Percentiles rank a stretch among this genome's conserved stretches.
Evolutionary conservation across 164 flowering plant species (phyloP).

Genomic region (Amborella trichopoda): DNA sequence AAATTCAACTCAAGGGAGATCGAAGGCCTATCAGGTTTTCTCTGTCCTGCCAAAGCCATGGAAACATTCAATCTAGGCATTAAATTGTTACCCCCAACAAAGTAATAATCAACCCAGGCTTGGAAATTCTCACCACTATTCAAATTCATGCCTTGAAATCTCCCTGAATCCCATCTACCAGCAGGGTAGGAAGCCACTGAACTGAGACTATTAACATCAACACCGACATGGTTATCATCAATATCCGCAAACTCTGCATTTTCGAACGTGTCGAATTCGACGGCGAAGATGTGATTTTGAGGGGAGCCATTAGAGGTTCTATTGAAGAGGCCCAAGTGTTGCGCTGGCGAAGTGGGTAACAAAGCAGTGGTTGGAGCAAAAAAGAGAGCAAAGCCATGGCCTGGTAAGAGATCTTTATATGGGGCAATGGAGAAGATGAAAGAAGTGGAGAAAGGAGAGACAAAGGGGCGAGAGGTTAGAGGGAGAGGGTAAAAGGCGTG

Average conservation of each 20-base stretch:
- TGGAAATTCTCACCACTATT: constrained; percentile 29
- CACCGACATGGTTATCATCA: constrained; percentile 25
- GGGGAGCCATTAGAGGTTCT: constrained; percentile 16
- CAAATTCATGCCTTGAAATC: constrained; percentile 12
- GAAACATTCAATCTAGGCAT: constrained; percentile 15
- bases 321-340: constrained; percentile 26
- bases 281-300: constrained; percentile 20
- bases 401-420: constrained; percentile 5
- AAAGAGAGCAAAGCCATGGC: constrained; percentile 27
- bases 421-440: constrained; percentile 31
- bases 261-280: constrained; percentile 26
- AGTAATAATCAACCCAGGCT: constrained; percentile 28
- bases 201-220: constrained; percentile 21
- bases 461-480: constrained; percentile 3
- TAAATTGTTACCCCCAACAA: neutral
- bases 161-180: constrained; percentile 16
- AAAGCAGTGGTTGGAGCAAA: constrained; percentile 16
- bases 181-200: constrained; percentile 13
- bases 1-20: constrained; percentile 15
- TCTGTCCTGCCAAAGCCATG: constrained; percentile 25
- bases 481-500: constrained; percentile 18
- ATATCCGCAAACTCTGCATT: constrained; percentile 25
- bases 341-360: constrained; percentile 12
- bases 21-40: constrained; percentile 20
- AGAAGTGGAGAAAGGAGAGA: constrained; percentile 25